Base-by-base conservation (phyloP, 139 green algal genomes). In the Astrephomene gubernaculifera region DNA sequence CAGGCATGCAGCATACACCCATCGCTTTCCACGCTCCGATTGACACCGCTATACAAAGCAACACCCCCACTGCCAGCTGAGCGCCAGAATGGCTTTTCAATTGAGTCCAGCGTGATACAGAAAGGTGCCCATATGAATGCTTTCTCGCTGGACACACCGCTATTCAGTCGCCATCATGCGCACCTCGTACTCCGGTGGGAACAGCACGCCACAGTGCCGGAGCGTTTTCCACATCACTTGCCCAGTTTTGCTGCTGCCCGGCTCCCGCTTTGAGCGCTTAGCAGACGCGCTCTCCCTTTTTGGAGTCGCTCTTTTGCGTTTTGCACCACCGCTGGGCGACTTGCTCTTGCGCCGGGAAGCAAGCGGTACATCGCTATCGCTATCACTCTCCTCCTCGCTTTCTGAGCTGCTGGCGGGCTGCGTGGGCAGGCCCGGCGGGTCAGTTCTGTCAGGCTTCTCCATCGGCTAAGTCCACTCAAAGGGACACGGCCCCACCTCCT, bases 191-290 rank as follows among this genome's bases (percentile, higher is more conserved):
- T 93, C 83, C 7, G 97, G 97, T 0, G 98, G 97, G 90, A 99
- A 99, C 39, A 99, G 91, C 79, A 99, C 97, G 31, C 98, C 98
- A 10, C 76, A 72, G 88, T 99, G 97, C 60, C 92, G 82, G 44
- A 99, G 89, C 2, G 93, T 98, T 1, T 87, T 91, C 97, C 97
- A 99, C 91, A 96, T 97, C 14, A 63, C 10, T 38, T 90, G 53
- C 12, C 78, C 78, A 14, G 61, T 53, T 27, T 75, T 74, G 78
- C 63, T 84, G 64, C 61, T 84, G 4, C 78, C 60, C 22, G 78
- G 78, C 21, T 84, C 78, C 44, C 67, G 67, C 78, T 63, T 84
- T 4, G 63, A 65, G 12, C 78, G 43, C 67, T 84, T 84, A 1
- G 63, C 31, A 2, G 35, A 36, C 6, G 22, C 31, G 21, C 24